Percentiles rank a stretch among this genome's conserved stretches.
phyloP scores from a whole-genome alignment of 2,329 filamentous ascomycete species.

The Pyrenochaeta sp. region DNA sequence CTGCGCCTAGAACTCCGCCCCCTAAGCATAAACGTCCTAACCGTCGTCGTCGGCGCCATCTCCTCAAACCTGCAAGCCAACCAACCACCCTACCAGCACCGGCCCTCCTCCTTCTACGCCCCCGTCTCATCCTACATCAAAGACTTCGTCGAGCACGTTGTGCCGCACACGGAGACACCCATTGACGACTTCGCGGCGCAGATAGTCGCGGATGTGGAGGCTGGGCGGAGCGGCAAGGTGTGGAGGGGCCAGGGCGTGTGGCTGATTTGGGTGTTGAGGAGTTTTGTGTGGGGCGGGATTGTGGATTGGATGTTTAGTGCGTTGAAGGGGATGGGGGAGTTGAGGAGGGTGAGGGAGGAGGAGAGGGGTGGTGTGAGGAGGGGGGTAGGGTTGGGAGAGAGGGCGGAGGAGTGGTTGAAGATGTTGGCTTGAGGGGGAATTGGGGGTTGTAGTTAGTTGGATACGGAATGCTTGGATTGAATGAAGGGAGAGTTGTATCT shows the following conservation, averaged over 20 bases:
- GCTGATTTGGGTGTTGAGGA: neutral
- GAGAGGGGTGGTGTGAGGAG: neutral
- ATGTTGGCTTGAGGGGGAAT: neutral
- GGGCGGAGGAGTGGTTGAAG: neutral
- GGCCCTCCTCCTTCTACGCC: constrained; percentile 2
- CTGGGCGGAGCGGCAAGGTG: neutral
- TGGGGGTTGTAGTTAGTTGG: neutral
- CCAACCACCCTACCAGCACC: neutral
- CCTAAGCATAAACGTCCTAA: constrained; percentile 22
- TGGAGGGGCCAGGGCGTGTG: constrained; percentile 2
- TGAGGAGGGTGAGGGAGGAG: neutral
- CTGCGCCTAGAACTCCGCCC: constrained; percentile 27
- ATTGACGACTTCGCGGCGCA: constrained; percentile 1
- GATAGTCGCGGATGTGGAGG: neutral
- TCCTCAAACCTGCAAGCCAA: constrained; percentile 8
- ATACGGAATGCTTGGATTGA: too few relatives aligned
- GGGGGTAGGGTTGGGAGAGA: neutral
- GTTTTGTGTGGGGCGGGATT: neutral
- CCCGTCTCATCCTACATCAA: constrained; percentile 3
- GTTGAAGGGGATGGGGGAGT: neutral
- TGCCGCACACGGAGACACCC: neutral
- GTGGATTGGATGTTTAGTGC: neutral
- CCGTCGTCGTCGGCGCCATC: constrained; percentile 18
- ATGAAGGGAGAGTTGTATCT: too few relatives aligned
- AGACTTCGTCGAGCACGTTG: neutral